A percentile compares a stretch with the other conserved stretches of the same genome.
These are phyloP conservation scores for Exidia glandulosa DNA, from an alignment of 768 basidiomycete genomes.

Conservation along the genomic window DNA sequence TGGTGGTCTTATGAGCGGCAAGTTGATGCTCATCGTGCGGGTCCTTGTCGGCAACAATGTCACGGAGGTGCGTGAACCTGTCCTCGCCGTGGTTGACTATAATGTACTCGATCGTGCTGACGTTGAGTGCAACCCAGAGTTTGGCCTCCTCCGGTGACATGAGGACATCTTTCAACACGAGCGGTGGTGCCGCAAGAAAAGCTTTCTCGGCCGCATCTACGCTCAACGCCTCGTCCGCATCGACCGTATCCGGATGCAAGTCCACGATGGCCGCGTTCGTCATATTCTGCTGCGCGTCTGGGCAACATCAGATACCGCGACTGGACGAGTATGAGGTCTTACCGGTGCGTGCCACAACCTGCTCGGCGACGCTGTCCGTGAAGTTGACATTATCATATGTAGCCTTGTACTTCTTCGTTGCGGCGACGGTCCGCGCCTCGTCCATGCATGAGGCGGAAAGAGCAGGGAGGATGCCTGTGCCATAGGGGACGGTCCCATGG, in stretches of 20 bases:
- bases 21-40: constrained; percentile 18
- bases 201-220: not conserved
- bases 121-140: not conserved
- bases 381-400: constrained; percentile 33
- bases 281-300: constrained; percentile 18
- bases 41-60: constrained; percentile 7
- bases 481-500: constrained; percentile 13
- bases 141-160: not conserved
- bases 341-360: constrained; percentile 22
- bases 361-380: constrained; percentile 18
- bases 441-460: constrained; percentile 16
- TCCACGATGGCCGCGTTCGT: constrained; percentile 10
- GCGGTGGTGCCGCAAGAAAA: not conserved
- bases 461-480: constrained; percentile 12
- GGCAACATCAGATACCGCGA: not conserved
- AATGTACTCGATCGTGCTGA: constrained; percentile 2
- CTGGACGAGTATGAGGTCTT: not conserved
- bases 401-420: constrained; percentile 8
- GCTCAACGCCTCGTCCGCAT: not conserved
- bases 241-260: not conserved
- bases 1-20: constrained; percentile 17
- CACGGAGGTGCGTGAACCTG: constrained; percentile 16
- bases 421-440: constrained; percentile 12
- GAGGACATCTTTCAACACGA: not conserved
- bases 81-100: constrained; percentile 21